These are phyloP conservation scores for Aspergillus sp. DNA, from an alignment of 2,329 filamentous ascomycete species.

Conservation along the genomic window DNA sequence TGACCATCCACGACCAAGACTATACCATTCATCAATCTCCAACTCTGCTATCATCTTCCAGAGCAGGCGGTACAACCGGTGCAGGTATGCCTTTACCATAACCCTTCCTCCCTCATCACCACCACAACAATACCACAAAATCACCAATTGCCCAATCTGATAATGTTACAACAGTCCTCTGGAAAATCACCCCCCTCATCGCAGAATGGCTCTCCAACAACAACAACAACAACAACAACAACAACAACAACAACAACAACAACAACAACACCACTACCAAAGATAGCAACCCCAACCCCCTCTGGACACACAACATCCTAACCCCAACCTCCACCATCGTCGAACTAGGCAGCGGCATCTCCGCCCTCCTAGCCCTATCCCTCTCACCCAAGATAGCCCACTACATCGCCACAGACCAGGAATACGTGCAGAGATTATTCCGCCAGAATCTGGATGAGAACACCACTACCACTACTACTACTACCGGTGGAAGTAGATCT, in stretches of 20 bases:
- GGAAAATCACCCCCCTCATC: conserved; percentile 85
- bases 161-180: conserved; percentile 73
- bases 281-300: conserved; percentile 51
- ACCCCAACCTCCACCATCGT: conserved; percentile 61
- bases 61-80: conserved; percentile 72
- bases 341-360: conserved; percentile 87
- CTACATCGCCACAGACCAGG: conserved; percentile 84
- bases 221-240: conserved; percentile 48
- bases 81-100: conserved; percentile 53
- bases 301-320: conserved; percentile 62
- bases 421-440: conserved; percentile 78
- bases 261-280: conserved; percentile 28
- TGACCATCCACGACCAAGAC: conserved; percentile 69
- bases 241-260: conserved; percentile 48
- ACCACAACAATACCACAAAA: conserved; percentile 9
- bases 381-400: conserved; percentile 62
- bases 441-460: conserved; percentile 68
- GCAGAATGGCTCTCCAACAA: conserved; percentile 72
- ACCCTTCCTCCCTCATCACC: too few relatives aligned
- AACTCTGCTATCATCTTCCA: conserved; percentile 73
- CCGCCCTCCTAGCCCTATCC: conserved; percentile 73
- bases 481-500: not conserved
- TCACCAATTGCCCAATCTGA: not conserved
- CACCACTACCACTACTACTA: not conserved
- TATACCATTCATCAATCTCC: conserved; percentile 82